Conservation (phyloP, 805 yeast genomes). For the Debaryomyces hansenii region DNA sequence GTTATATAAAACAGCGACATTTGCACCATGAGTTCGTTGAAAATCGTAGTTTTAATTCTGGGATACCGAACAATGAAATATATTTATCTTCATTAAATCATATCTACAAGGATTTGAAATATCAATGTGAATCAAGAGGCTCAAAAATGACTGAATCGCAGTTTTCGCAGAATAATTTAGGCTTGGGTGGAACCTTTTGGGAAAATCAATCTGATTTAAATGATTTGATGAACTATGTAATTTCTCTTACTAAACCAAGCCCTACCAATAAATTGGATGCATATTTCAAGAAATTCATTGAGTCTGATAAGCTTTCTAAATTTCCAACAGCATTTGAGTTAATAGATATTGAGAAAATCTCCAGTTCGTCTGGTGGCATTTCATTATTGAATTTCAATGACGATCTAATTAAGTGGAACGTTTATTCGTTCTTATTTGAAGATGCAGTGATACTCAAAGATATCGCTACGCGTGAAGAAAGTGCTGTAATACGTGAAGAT, state of each 20-base stretch:
- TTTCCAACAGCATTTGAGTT: constrained; percentile 30
- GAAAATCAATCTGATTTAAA: constrained; percentile 27
- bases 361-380: background rate
- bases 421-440: constrained; percentile 17
- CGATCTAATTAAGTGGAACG: constrained; percentile 22
- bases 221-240: constrained; percentile 29
- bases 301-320: background rate
- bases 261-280: background rate
- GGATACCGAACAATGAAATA: constrained; percentile 11
- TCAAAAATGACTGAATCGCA: constrained; percentile 9
- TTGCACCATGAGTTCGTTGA: constrained; percentile 53
- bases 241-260: constrained; percentile 2
- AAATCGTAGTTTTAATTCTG: constrained; percentile 13
- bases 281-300: background rate
- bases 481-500: background rate
- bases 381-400: constrained; percentile 15
- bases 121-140: constrained; percentile 46
- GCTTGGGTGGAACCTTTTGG: constrained; percentile 28
- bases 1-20: constrained; percentile 40
- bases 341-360: constrained; percentile 22
- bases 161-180: constrained; percentile 11
- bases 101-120: constrained; percentile 58
- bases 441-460: background rate
- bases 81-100: constrained; percentile 50
- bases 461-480: background rate